Percentiles rank a stretch among this genome's conserved stretches.
Evolutionary conservation across 2,329 filamentous ascomycete species (phyloP).

Genomic region (Calonectria pteridis): DNA sequence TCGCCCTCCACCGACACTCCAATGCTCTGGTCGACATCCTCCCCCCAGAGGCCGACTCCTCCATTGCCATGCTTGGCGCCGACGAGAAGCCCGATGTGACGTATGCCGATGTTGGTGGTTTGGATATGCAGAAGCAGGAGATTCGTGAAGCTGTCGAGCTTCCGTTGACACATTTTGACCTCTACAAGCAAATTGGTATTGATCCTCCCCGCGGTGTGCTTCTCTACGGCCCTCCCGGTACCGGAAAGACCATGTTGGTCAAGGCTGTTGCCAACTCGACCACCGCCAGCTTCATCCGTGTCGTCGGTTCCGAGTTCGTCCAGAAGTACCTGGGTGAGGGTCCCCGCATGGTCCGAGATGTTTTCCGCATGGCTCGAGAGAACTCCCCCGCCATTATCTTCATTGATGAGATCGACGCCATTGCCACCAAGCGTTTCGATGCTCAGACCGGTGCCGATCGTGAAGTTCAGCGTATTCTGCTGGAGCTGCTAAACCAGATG

Average conservation of each 20-base stretch:
- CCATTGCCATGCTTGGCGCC: conserved; percentile 96
- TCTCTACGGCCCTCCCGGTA: conserved; percentile 95
- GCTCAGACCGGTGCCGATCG: conserved; percentile 97
- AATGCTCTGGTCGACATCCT: conserved; percentile 99
- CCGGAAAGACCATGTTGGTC: conserved; percentile 96
- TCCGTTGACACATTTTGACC: conserved; percentile 95
- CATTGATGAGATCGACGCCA: conserved; percentile 99
- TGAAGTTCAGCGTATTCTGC: conserved; percentile 97
- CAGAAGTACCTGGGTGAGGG: conserved; percentile 99
- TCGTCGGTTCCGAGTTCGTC: conserved; percentile 98
- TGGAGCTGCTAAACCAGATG: conserved; percentile 99
- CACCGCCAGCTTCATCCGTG: conserved; percentile 97
- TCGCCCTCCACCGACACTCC: conserved; percentile 97
- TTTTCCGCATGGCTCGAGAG: conserved; percentile 98
- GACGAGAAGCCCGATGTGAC: conserved; percentile 99
- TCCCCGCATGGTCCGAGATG: conserved; percentile 98
- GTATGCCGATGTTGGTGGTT: conserved; percentile 95
- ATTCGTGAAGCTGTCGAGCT: conserved; percentile 98
- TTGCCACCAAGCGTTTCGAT: conserved; percentile 99
- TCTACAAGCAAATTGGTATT: conserved; percentile 99
- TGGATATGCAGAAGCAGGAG: conserved; percentile 99
- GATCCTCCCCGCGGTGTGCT: conserved; percentile 97
- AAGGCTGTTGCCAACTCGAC: conserved; percentile 99
- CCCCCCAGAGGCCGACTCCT: conserved; percentile 98
- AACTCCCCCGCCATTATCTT: conserved; percentile 99